These are phyloP conservation scores for Hirsutella minnesotensis DNA, from an alignment of 2,329 filamentous ascomycete species.

Conservation along the genomic window DNA sequence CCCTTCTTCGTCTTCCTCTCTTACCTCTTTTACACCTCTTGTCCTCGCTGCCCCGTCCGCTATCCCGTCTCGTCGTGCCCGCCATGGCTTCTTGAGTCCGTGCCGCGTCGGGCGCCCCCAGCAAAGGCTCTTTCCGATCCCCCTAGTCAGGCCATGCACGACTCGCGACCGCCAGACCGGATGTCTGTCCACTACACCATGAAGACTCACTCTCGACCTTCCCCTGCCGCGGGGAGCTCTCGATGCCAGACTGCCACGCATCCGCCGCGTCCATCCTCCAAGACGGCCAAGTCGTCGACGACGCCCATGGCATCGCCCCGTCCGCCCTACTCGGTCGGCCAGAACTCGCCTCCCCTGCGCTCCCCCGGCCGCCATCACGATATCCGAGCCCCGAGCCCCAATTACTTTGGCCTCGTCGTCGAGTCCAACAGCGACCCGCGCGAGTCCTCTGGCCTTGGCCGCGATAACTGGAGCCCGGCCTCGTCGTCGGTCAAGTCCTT, in stretches of 20 bases:
- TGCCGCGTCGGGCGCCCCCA: not conserved
- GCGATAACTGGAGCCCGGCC: slow-evolving; percentile 64
- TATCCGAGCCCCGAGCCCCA: slow-evolving; percentile 53
- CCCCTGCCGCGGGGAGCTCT: slow-evolving; percentile 19
- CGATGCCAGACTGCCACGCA: slow-evolving; percentile 27
- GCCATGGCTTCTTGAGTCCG: not conserved
- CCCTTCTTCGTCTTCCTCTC: not conserved
- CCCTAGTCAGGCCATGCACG: slow-evolving; percentile 15
- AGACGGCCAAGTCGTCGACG: slow-evolving; percentile 30
- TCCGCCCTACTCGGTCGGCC: slow-evolving; percentile 40
- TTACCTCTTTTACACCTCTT: too few relatives aligned
- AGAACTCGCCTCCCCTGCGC: slow-evolving; percentile 38
- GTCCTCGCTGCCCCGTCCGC: not conserved
- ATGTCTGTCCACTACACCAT: slow-evolving; percentile 30
- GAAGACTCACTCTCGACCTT: slow-evolving; percentile 30
- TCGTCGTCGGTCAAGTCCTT: slow-evolving; percentile 62
- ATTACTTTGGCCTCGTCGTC: slow-evolving; percentile 73
- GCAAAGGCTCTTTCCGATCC: not conserved
- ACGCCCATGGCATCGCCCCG: slow-evolving; percentile 43
- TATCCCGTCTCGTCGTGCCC: not conserved
- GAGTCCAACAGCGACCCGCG: slow-evolving; percentile 49
- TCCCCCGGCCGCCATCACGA: slow-evolving; percentile 28
- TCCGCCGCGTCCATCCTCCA: slow-evolving; percentile 26
- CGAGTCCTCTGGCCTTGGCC: slow-evolving; percentile 50
- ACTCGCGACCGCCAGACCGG: slow-evolving; percentile 21